These are phyloP conservation scores for Fusarium xyrophilum DNA, from an alignment of 2,329 filamentous ascomycete genomes.

Conservation along the genomic window DNA sequence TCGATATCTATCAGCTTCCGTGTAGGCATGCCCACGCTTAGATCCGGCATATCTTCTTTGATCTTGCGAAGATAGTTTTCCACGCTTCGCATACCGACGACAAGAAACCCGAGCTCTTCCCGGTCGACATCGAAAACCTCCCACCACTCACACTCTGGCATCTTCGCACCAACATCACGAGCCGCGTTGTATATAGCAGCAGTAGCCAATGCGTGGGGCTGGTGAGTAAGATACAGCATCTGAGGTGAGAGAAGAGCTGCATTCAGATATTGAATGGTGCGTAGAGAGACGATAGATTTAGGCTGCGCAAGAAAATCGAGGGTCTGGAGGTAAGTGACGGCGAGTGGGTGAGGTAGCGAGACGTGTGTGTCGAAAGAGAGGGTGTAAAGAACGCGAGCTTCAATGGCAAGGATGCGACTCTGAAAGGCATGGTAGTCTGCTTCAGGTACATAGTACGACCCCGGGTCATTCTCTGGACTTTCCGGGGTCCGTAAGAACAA, in stretches of 20 bases:
- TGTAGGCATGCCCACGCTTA: conserved; percentile 61
- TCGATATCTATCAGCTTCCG: conserved; percentile 65
- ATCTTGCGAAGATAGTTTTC: conserved; percentile 72
- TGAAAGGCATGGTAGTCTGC: conserved; percentile 72
- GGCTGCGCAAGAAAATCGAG: conserved; percentile 69
- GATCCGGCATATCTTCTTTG: conserved; percentile 60
- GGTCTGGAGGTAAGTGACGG: conserved; percentile 90
- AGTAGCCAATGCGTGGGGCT: conserved; percentile 83
- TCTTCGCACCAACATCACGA: conserved; percentile 74
- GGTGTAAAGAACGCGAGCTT: conserved; percentile 76
- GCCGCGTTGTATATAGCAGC: conserved; percentile 92
- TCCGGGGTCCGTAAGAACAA: conserved; percentile 57
- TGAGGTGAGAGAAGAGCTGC: conserved; percentile 85
- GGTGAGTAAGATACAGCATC: conserved; percentile 88
- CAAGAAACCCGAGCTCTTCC: conserved; percentile 91
- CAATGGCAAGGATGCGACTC: conserved; percentile 71
- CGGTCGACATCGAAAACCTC: conserved; percentile 96
- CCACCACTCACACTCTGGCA: conserved; percentile 93
- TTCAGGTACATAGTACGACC: conserved; percentile 74
- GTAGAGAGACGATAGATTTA: conserved; percentile 63
- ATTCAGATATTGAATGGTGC: conserved; percentile 82
- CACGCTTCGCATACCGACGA: conserved; percentile 83
- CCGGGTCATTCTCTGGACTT: conserved; percentile 51
- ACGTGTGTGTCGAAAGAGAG: conserved; percentile 86
- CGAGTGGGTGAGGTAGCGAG: conserved; percentile 82